Evolutionary conservation across 1,139 yeast species (phyloP).

Genomic region (Candida albicans): DNA sequence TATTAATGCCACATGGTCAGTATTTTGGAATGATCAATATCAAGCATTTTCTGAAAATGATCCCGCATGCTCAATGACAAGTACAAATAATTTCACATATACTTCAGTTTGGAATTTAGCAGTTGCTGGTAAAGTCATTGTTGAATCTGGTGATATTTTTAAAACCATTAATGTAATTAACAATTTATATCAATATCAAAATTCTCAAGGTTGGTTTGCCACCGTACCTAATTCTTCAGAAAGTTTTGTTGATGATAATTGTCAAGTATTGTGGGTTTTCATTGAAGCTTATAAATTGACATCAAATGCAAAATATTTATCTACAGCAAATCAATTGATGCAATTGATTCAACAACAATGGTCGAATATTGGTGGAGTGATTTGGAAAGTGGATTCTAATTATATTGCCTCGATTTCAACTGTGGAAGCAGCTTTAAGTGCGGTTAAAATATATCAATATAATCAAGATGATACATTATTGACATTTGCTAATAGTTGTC

Average conservation of each 20-base stretch:
- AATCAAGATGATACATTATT: slow-evolving; percentile 20
- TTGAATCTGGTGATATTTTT: slow-evolving; percentile 13
- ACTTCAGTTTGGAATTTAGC: slow-evolving; percentile 29
- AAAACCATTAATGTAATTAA: slow-evolving; percentile 10
- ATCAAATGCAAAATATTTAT: slow-evolving; percentile 16
- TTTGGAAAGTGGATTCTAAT: slow-evolving; percentile 23
- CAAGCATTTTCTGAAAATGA: slow-evolving; percentile 16
- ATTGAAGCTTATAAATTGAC: slow-evolving; percentile 25
- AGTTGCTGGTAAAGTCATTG: slow-evolving; percentile 21
- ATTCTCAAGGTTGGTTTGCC: slow-evolving; percentile 25
- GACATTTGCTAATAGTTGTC: slow-evolving; percentile 23
- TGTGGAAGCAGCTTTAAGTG: slow-evolving; percentile 35
- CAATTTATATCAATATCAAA: slow-evolving; percentile 16
- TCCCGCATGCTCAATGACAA: slow-evolving; percentile 12
- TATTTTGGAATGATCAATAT: slow-evolving; percentile 18
- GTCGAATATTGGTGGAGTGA: slow-evolving; percentile 29
- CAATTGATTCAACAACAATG: slow-evolving; percentile 21
- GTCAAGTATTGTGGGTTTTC: slow-evolving; percentile 35
- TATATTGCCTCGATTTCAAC: slow-evolving; percentile 38
- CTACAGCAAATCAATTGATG: slow-evolving; percentile 19
- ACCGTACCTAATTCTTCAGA: slow-evolving; percentile 26
- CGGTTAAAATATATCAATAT: slow-evolving; percentile 25
- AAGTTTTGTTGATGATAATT: slow-evolving; percentile 35
- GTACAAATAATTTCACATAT: slow-evolving; percentile 4
- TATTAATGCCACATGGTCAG: slow-evolving; percentile 10